A percentile compares a stretch with the other conserved stretches of the same genome.
These are phyloP conservation scores for Plasmodium gonderi DNA, from an alignment of 169 alveolate genomes.

Conservation along the genomic window DNA sequence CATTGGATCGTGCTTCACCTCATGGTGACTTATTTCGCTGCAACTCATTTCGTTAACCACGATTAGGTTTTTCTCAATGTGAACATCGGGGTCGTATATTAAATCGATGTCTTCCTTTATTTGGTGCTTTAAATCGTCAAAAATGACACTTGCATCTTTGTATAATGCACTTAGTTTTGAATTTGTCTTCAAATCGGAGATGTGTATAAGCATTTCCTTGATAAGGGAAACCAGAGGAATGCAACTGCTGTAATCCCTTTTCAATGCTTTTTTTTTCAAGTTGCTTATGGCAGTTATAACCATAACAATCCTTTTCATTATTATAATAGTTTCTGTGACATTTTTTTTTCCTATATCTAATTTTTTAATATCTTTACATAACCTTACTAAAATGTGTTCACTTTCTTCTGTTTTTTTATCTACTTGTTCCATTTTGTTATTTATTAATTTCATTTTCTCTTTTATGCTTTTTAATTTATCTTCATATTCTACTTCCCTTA, in stretches of 20 bases:
- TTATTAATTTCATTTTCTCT: slow-evolving; percentile 58
- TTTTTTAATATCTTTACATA: slow-evolving; percentile 67
- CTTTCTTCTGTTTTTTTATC: slow-evolving; percentile 66
- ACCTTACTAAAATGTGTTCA: slow-evolving; percentile 28
- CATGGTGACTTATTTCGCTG: too few species aligned
- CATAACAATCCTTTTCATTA: slow-evolving; percentile 64
- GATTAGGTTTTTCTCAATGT: slow-evolving; percentile 40
- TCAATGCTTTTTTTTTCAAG: slow-evolving; percentile 66
- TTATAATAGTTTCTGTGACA: slow-evolving; percentile 60
- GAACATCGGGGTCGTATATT: slow-evolving; percentile 57
- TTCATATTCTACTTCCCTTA: slow-evolving; percentile 40
- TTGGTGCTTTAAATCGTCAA: slow-evolving; percentile 57
- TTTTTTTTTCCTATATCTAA: slow-evolving; percentile 70
- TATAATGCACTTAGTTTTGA: not conserved
- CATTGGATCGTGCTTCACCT: too few species aligned
- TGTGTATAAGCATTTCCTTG: slow-evolving; percentile 43
- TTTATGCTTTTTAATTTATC: slow-evolving; percentile 11
- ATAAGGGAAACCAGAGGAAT: slow-evolving; percentile 17
- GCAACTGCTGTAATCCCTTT: slow-evolving; percentile 60
- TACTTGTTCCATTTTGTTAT: slow-evolving; percentile 8
- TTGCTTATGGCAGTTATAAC: slow-evolving; percentile 54
- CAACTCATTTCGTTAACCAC: not conserved
- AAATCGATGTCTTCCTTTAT: slow-evolving; percentile 59
- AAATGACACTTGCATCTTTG: slow-evolving; percentile 16
- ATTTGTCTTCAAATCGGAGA: slow-evolving; percentile 13